Evolutionary conservation across 163 green algal genomes (phyloP).

Genomic region (Botryococcus braunii): DNA sequence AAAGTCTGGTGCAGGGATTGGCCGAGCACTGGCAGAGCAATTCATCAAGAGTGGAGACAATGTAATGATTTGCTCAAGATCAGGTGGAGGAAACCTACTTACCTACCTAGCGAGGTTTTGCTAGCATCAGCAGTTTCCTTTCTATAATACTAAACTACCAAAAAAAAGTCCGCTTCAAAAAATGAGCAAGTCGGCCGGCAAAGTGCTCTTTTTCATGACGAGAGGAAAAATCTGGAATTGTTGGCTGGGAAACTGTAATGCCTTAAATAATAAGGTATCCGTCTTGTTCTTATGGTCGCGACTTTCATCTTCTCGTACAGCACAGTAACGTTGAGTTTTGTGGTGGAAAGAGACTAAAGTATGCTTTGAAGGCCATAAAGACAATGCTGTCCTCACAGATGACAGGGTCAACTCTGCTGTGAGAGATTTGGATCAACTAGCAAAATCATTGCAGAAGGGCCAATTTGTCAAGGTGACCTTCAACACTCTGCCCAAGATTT

Average conservation of each 20-base stretch:
- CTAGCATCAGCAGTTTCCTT: neutral
- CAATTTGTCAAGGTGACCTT: conserved; percentile 4
- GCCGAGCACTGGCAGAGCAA: conserved; percentile 63
- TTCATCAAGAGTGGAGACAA: conserved; percentile 70
- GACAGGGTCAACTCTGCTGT: conserved; percentile 39
- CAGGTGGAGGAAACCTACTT: conserved; percentile 12
- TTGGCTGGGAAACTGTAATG: no score
- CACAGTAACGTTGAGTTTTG: neutral
- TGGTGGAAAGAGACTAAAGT: neutral
- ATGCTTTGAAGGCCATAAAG: neutral
- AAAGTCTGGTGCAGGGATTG: conserved; percentile 48
- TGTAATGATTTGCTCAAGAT: conserved; percentile 66
- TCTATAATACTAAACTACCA: neutral
- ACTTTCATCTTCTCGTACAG: neutral
- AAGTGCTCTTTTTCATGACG: neutral
- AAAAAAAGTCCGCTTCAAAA: neutral
- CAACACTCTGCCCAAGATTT: neutral
- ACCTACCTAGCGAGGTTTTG: neutral
- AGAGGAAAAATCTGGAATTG: no score
- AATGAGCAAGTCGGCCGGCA: neutral
- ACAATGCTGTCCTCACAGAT: conserved; percentile 19
- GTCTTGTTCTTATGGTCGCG: neutral
- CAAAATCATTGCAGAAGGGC: neutral
- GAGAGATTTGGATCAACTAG: conserved; percentile 38
- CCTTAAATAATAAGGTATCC: neutral